phyloP scores from a whole-genome alignment of 2,329 filamentous ascomycete genomes.

The Aureobasidium zeae region DNA sequence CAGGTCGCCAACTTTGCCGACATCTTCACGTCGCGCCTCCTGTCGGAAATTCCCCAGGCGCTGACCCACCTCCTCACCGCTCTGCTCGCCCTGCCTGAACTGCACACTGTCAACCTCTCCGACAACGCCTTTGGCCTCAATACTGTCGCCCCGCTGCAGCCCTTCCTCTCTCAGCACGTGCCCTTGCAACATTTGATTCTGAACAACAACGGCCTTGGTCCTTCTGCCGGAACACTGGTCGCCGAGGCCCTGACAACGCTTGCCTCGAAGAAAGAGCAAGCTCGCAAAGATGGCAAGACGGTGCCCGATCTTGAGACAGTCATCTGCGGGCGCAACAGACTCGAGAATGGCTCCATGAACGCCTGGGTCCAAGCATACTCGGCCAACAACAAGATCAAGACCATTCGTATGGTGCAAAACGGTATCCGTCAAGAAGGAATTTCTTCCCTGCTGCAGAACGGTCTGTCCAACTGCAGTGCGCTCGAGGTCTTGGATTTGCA shows the following conservation, averaged over 20 bases:
- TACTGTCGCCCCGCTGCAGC: conserved; percentile 83
- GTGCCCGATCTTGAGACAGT: conserved; percentile 89
- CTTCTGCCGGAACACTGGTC: conserved; percentile 78
- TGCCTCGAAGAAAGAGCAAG: conserved; percentile 72
- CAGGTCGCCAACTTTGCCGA: conserved; percentile 83
- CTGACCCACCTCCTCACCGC: conserved; percentile 77
- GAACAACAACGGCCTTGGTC: conserved; percentile 96
- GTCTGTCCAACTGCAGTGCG: conserved; percentile 59
- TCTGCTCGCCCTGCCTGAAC: conserved; percentile 72
- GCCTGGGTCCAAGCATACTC: conserved; percentile 86
- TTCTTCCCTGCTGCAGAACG: conserved; percentile 66
- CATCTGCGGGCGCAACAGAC: conserved; percentile 87
- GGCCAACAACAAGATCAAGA: conserved; percentile 68
- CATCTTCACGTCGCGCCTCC: conserved; percentile 90
- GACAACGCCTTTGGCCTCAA: conserved; percentile 98
- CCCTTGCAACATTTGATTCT: conserved; percentile 90
- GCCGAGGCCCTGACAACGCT: conserved; percentile 79
- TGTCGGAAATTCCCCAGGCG: conserved; percentile 87
- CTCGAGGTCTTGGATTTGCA: conserved; percentile 81
- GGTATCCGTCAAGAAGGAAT: conserved; percentile 94
- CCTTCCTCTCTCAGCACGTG: conserved; percentile 79
- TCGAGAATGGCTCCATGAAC: conserved; percentile 93
- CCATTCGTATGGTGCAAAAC: conserved; percentile 96
- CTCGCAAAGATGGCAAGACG: conserved; percentile 57
- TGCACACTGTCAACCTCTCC: conserved; percentile 89